Evolutionary conservation across 2,329 filamentous ascomycete genomes (phyloP), one percentile per base, ranked within the genome.

Genomic region (Penicillium sp.): DNA sequence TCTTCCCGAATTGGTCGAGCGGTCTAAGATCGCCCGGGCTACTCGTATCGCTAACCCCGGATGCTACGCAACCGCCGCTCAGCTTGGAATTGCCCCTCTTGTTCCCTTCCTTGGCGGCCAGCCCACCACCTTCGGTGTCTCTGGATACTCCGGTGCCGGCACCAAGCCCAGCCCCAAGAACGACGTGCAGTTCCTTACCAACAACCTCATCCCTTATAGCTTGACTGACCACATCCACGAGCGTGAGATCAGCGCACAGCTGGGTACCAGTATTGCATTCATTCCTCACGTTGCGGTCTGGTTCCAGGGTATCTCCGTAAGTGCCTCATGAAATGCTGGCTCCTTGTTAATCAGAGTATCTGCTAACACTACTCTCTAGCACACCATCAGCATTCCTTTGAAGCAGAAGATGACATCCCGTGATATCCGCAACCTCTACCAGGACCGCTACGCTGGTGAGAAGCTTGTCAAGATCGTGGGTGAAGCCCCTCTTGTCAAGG

Each of bases 81-180:
- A 97, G 77, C 81, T 97, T 40, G 91, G 88, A 53, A 91, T 97
- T 64, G 84, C 91, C 11, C 92, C 92, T 38, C 78, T 97, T 8
- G 80, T 96, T 0, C 84, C 86, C 45, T 84, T 90, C 73, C 81
- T 97, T 10, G 88, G 85, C 30, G 91, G 88, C 19, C 81, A 88
- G 67, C 91, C 93, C 7, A 89, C 86, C 18, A 81, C 94, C 47
- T 97, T 97, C 67, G 93, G 93, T 72, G 88, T 97, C 7, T 94
- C 89, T 2, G 93, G 93, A 23, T 97, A 97, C 78, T 95, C 90
- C 0, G 94, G 94, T 36, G 94, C 94, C 9, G 94, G 94, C 63
- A 96, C 92, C 43, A 97, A 96, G 80, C 91, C 91, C 0, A 90
- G 86, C 61, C 88, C 91, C 18, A 97, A 96, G 84, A 99, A 97